Conservation (phyloP, 257 asterid genomes). For the Nicotiana benthamiana region DNA sequence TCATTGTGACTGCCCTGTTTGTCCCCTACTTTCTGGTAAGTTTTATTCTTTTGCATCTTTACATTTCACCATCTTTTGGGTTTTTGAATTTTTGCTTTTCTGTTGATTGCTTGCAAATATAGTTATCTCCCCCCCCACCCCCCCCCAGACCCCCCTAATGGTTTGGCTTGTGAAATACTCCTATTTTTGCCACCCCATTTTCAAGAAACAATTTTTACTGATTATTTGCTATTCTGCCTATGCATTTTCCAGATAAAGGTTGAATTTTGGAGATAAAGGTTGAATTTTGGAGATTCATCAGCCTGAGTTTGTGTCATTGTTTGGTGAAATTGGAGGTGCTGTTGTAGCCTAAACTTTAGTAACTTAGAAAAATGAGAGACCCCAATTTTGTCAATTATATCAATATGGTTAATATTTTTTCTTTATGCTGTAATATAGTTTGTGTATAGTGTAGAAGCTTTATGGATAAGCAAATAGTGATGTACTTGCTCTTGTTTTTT, state of each 20-base stretch:
- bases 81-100: neutral
- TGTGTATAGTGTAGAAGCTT: slow-evolving; percentile 25
- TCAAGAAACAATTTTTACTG: slow-evolving; percentile 1
- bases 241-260: slow-evolving; percentile 31
- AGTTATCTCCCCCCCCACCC: slow-evolving; percentile 15
- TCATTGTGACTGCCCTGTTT: slow-evolving; percentile 31
- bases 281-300: slow-evolving; percentile 32
- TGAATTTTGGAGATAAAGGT: slow-evolving; percentile 34
- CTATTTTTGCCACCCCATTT: slow-evolving; percentile 1
- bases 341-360: slow-evolving; percentile 18
- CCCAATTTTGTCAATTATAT: slow-evolving; percentile 19
- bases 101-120: slow-evolving; percentile 23
- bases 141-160: neutral
- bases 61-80: neutral
- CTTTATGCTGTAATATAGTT: slow-evolving; percentile 25
- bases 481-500: slow-evolving; percentile 9
- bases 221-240: neutral
- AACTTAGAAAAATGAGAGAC: slow-evolving; percentile 47
- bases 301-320: slow-evolving; percentile 1
- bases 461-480: neutral
- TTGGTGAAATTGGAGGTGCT: slow-evolving; percentile 32
- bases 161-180: slow-evolving; percentile 15
- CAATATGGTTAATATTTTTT: slow-evolving; percentile 15
- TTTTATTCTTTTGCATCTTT: slow-evolving; percentile 7
- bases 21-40: slow-evolving; percentile 26